Percentiles rank a stretch among this genome's conserved stretches.
Conservation (phyloP, 2,329 filamentous ascomycete genomes). For the Colletotrichum agaves region DNA sequence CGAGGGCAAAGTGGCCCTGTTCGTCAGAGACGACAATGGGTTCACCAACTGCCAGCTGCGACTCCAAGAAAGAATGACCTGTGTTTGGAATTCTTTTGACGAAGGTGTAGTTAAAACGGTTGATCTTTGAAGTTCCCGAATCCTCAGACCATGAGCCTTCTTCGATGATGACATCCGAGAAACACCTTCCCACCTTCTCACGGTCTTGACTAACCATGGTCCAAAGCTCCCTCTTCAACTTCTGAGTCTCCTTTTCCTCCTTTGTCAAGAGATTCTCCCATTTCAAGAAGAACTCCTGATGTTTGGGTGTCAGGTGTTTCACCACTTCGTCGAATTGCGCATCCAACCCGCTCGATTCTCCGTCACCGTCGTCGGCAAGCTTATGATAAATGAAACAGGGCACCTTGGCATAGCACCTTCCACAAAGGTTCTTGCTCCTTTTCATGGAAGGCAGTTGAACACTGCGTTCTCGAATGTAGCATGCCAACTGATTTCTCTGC, state of each 20-base stretch:
- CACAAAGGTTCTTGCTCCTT: constrained; percentile 82
- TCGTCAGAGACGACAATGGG: constrained; percentile 98
- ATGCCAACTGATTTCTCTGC: constrained; percentile 89
- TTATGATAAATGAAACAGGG: constrained; percentile 95
- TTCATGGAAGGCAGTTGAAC: constrained; percentile 87
- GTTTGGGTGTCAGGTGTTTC: constrained; percentile 76
- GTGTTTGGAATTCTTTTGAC: constrained; percentile 71
- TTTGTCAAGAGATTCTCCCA: constrained; percentile 95
- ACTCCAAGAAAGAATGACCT: constrained; percentile 88
- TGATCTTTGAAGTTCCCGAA: constrained; percentile 80
- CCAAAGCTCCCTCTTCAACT: constrained; percentile 90
- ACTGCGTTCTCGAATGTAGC: constrained; percentile 83
- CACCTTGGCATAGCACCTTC: constrained; percentile 88
- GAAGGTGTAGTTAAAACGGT: constrained; percentile 89
- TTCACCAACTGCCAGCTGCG: constrained; percentile 86
- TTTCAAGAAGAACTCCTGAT: constrained; percentile 89
- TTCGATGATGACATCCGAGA: constrained; percentile 86
- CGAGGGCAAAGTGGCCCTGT: constrained; percentile 91
- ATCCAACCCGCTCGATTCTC: constrained; percentile 82
- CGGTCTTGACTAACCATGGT: constrained; percentile 92
- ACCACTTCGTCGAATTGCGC: constrained; percentile 86
- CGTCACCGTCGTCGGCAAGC: constrained; percentile 84
- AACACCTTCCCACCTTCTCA: constrained; percentile 89
- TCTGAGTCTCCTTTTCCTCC: constrained; percentile 91
- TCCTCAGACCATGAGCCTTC: constrained; percentile 79